Evolutionary conservation across 2,329 filamentous ascomycete genomes (phyloP).

Genomic region (Geoglossum cookeanum): DNA sequence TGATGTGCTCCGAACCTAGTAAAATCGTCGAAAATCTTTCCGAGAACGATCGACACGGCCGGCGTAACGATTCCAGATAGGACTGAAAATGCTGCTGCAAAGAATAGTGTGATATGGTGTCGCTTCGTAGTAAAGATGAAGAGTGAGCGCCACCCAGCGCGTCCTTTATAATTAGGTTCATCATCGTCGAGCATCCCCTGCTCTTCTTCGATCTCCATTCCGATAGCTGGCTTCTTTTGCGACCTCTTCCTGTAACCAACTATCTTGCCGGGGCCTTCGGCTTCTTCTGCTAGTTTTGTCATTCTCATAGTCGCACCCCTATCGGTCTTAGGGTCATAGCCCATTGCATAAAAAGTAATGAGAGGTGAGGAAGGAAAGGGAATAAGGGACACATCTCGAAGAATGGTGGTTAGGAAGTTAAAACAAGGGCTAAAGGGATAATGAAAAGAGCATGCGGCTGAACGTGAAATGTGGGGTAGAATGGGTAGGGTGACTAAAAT

Average conservation of each 20-base stretch:
- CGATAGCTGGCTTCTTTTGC: not conserved
- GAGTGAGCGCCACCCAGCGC: conserved; percentile 32
- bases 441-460: not conserved
- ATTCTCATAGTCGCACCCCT: not conserved
- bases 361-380: not conserved
- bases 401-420: not conserved
- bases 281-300: not conserved
- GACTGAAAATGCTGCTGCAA: conserved; percentile 37
- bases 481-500: not conserved
- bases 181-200: not conserved
- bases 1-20: conserved; percentile 41
- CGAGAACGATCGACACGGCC: conserved; percentile 48
- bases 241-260: not conserved
- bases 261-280: not conserved
- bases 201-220: not conserved
- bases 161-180: not conserved
- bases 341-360: not conserved
- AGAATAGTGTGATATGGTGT: conserved; percentile 35
- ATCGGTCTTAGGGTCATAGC: not conserved
- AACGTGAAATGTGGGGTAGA: not conserved
- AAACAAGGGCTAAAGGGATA: not conserved
- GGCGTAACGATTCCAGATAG: conserved; percentile 44
- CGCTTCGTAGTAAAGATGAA: conserved; percentile 52
- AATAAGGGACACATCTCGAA: not conserved
- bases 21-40: conserved; percentile 55